These are phyloP conservation scores for Annona cherimola DNA, from an alignment of 164 flowering plant genomes.

Conservation along the genomic window DNA sequence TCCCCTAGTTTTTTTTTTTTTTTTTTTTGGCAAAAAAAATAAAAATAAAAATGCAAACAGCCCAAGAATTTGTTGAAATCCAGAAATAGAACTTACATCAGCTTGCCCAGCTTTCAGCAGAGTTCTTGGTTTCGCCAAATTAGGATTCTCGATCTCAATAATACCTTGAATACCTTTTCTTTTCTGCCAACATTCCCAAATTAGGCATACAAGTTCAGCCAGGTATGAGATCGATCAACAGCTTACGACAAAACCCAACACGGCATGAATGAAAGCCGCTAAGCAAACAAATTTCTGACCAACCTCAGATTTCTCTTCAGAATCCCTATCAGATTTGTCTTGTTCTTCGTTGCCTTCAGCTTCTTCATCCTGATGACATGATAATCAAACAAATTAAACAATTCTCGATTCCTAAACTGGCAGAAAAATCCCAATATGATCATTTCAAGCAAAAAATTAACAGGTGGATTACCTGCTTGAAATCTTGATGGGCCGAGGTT, in stretches of 20 bases:
- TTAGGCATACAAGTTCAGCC: background rate
- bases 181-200: slow-evolving; percentile 36
- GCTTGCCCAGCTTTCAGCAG: slow-evolving; percentile 74
- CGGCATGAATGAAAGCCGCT: no score
- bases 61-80: no score
- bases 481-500: slow-evolving; percentile 69
- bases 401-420: background rate
- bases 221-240: background rate
- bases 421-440: background rate
- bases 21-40: no score
- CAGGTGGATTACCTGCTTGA: slow-evolving; percentile 39
- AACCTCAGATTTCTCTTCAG: slow-evolving; percentile 60
- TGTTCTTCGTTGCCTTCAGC: slow-evolving; percentile 40
- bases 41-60: no score
- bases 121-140: slow-evolving; percentile 63
- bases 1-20: no score
- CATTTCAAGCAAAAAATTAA: background rate
- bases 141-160: slow-evolving; percentile 82
- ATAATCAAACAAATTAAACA: background rate
- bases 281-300: no score
- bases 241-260: background rate
- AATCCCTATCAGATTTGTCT: slow-evolving; percentile 47
- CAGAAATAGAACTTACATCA: slow-evolving; percentile 69
- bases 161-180: slow-evolving; percentile 73
- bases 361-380: slow-evolving; percentile 47